Conservation (phyloP, 1,284 basidiomycete genomes). For the Tausonia pullulans region DNA sequence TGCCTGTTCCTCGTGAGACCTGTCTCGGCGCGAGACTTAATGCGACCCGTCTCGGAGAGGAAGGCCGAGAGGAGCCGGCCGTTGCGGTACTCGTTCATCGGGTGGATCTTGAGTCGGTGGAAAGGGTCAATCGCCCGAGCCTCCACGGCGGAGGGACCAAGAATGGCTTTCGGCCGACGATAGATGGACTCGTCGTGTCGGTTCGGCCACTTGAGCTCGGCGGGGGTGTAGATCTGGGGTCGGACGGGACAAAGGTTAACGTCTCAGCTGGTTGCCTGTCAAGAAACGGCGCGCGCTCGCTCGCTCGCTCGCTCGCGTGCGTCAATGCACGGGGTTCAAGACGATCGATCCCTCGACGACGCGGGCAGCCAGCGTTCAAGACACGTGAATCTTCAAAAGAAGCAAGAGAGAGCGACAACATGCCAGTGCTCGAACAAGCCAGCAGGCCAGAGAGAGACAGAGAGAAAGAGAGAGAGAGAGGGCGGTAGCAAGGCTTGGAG, state of each 20-base stretch:
- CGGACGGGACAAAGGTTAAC: too few relatives aligned
- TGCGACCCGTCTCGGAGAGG: conserved; percentile 70
- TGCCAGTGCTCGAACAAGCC: not conserved
- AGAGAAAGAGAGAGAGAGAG: too few relatives aligned
- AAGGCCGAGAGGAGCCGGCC: conserved; percentile 50
- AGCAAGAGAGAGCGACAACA: not conserved
- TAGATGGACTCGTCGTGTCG: not conserved
- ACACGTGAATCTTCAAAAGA: too few relatives aligned
- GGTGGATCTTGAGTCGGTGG: conserved; percentile 21
- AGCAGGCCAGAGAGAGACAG: too few relatives aligned
- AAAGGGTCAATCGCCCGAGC: conserved; percentile 51
- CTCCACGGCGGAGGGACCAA: conserved; percentile 45
- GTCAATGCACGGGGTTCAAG: too few relatives aligned
- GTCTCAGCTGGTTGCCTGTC: too few relatives aligned
- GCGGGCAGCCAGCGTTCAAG: too few relatives aligned
- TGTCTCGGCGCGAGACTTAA: conserved; percentile 54
- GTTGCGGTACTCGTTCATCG: conserved; percentile 41
- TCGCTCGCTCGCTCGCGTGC: too few relatives aligned
- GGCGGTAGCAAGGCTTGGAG: too few relatives aligned
- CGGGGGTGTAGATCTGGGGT: not conserved
- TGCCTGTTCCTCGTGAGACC: conserved; percentile 64
- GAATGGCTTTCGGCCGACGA: conserved; percentile 18
- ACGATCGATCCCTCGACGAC: too few relatives aligned
- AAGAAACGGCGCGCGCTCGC: too few relatives aligned
- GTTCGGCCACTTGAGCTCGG: not conserved